Base-by-base conservation (phyloP, 352 stramenopile species). In the Phytopythium sindhum region DNA sequence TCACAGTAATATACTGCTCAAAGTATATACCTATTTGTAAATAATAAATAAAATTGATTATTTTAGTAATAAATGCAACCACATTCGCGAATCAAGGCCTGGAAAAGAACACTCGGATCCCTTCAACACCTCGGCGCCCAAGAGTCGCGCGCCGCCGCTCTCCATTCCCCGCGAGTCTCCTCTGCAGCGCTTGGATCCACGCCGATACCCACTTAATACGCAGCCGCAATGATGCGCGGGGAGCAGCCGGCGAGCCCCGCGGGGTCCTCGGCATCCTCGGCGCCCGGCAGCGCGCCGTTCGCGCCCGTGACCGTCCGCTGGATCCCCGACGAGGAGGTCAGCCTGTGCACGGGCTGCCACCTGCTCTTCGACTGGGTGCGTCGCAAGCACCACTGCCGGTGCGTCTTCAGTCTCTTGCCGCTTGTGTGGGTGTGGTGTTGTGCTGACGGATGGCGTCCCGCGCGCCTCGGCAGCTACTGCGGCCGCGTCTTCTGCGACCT, bases 321-420 rank as follows among this genome's bases (percentile, higher is more conserved):
- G 87, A 87, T 93, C 60, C 74, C 79, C 23, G 87, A 96, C 59
- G 84, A 76, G 24, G 87, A 94, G 63, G 85, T 90, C 63, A 91
- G 73, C 41, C 69, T 93, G 37, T 96, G 87, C 74, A 77, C 76
- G 44, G 74, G 80, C 59, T 96, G 87, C 50, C 79, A 91, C 42
- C 75, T 94, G 57, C 74, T 93, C 59, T 96, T 96, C 68, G 87
- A 96, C 73, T 96, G 87, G 87, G 78, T 93, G 66, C 88, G 88
- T 9, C 87, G 87, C 63, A 93, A 95, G 59, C 91, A 98, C 67
- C 89, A 97, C 72, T 97, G 91, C 75, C 78, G 91, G 75, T 84
- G 44, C 42, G 64, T 50, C 26, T 5, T 9, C 24, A 5, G 15
- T 50, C 8, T 19, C 23, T 41, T 51, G 12, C 15, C 12, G 9